Percentiles rank a stretch among this genome's conserved stretches.
phyloP scores from a whole-genome alignment of 305 asterid species.

The Fraxinus albicans region DNA sequence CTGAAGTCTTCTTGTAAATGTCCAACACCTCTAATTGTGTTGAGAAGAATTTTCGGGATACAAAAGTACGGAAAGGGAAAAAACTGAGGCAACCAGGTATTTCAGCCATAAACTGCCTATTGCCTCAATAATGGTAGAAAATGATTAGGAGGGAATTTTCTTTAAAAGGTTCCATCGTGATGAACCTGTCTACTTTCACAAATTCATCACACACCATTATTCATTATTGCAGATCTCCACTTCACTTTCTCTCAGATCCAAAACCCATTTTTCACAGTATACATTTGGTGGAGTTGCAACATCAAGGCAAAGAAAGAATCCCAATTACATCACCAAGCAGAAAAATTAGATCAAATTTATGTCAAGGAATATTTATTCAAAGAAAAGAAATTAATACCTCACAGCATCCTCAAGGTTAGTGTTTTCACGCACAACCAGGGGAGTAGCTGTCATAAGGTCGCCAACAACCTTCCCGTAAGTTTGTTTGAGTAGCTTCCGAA shows the following conservation, averaged over 20 bases:
- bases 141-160: not conserved
- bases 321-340: not conserved
- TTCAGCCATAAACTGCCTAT: not conserved
- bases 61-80: not conserved
- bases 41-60: not conserved
- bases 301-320: not conserved
- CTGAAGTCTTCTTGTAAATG: not conserved
- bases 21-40: not conserved
- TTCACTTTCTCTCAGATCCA: not conserved
- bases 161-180: not conserved
- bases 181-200: not conserved
- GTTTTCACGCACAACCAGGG: conserved; percentile 73
- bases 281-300: not conserved
- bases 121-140: not conserved
- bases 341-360: not conserved
- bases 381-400: conserved; percentile 45
- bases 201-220: not conserved
- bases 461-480: conserved; percentile 86
- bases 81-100: not conserved
- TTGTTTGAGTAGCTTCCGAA: conserved; percentile 80
- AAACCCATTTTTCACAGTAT: not conserved
- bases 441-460: conserved; percentile 78
- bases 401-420: conserved; percentile 95
- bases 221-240: not conserved
- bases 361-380: not conserved